Evolutionary conservation across 2,329 filamentous ascomycete species (phyloP).

Genomic region (Aspergillus tubingensis): DNA sequence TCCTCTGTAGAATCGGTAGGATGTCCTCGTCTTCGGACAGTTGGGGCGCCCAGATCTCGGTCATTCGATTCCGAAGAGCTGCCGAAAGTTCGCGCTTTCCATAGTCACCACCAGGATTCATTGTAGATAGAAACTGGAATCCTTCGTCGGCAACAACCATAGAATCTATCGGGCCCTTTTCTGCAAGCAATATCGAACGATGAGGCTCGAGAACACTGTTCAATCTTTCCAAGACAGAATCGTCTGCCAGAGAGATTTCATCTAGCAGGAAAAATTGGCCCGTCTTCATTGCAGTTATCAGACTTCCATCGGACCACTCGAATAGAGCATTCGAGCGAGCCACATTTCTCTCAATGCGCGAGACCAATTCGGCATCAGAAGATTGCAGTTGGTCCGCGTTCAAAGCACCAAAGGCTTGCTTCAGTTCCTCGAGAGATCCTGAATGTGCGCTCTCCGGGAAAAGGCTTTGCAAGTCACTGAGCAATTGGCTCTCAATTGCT

Average conservation of each 20-base stretch:
- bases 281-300: constrained; percentile 89
- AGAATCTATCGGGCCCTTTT: constrained; percentile 86
- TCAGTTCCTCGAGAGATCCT: constrained; percentile 56
- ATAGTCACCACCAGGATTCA: constrained; percentile 99
- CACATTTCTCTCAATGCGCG: constrained; percentile 49
- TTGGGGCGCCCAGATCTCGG: constrained; percentile 96
- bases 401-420: constrained; percentile 61
- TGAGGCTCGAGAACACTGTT: constrained; percentile 95
- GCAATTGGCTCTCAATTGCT: constrained; percentile 67
- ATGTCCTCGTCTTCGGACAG: constrained; percentile 84
- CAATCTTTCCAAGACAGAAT: constrained; percentile 91
- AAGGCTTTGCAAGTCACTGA: constrained; percentile 58
- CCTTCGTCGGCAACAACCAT: constrained; percentile 72
- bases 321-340: constrained; percentile 81
- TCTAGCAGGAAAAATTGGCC: constrained; percentile 92
- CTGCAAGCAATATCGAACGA: constrained; percentile 82
- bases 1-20: constrained; percentile 78
- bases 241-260: constrained; percentile 95
- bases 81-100: constrained; percentile 97
- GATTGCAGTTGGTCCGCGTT: constrained; percentile 45
- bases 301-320: constrained; percentile 91
- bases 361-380: constrained; percentile 53
- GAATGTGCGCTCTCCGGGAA: constrained; percentile 36
- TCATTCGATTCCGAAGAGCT: constrained; percentile 92
- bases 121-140: constrained; percentile 96